A percentile compares a stretch with the other conserved stretches of the same genome.
phyloP scores from a whole-genome alignment of 1,139 yeast genomes.

The Saccharomycopsis phalli region DNA sequence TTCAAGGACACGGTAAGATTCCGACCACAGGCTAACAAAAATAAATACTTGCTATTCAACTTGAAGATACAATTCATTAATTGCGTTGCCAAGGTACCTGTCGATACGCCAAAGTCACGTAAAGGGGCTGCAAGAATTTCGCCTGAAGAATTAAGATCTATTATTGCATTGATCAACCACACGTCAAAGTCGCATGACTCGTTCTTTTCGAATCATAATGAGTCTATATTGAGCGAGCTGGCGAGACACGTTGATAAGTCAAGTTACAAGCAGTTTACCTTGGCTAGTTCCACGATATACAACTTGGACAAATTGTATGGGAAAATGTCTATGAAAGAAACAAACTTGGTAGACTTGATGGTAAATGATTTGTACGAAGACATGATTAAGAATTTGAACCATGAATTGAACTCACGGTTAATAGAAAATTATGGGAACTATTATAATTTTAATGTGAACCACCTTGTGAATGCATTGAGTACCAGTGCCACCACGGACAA shows the following conservation, averaged over 20 bases:
- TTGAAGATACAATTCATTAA: conserved; percentile 55
- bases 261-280: conserved; percentile 19
- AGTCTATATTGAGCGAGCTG: conserved; percentile 6
- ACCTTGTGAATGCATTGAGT: conserved; percentile 13
- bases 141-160: conserved; percentile 49
- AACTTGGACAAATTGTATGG: conserved; percentile 15
- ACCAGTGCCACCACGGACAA: conserved; percentile 7
- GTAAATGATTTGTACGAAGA: conserved; percentile 18
- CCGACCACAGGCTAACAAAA: conserved; percentile 14
- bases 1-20: conserved; percentile 14
- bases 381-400: conserved; percentile 14
- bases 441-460: conserved; percentile 13
- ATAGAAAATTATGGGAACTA: conserved; percentile 9
- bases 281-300: conserved; percentile 14
- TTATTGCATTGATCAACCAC: conserved; percentile 51
- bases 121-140: conserved; percentile 49
- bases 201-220: conserved; percentile 10
- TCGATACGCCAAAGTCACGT: conserved; percentile 38
- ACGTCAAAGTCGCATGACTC: conserved; percentile 23
- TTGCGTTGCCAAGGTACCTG: conserved; percentile 50
- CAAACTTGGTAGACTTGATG: conserved; percentile 12
- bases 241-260: too few species aligned
- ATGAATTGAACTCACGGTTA: conserved; percentile 15
- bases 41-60: conserved; percentile 48
- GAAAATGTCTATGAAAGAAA: conserved; percentile 17